Evolutionary conservation across 1,284 basidiomycete genomes (phyloP).

Genomic region (Athelia psychrophila): DNA sequence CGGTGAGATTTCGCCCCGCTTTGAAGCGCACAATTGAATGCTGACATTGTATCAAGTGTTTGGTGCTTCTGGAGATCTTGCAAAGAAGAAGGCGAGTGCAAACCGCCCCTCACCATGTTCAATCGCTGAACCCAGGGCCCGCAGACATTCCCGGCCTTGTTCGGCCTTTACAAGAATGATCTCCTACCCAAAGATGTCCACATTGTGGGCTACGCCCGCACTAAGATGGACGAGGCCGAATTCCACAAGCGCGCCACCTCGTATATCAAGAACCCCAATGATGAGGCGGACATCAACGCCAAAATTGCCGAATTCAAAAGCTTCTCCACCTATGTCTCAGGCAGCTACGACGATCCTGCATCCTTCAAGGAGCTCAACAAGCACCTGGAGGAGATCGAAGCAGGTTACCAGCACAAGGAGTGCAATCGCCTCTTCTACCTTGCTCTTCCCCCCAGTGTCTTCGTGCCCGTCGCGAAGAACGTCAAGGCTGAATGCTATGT

Average conservation of each 20-base stretch:
- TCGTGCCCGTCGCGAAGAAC: constrained; percentile 83
- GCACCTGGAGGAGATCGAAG: constrained; percentile 78
- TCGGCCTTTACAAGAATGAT: constrained; percentile 79
- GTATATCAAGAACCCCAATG: constrained; percentile 79
- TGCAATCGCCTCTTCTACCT: constrained; percentile 89
- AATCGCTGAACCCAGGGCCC: constrained; percentile 8
- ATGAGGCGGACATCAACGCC: constrained; percentile 52
- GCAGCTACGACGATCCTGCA: constrained; percentile 82
- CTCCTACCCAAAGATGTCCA: constrained; percentile 82
- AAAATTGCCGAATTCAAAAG: constrained; percentile 82
- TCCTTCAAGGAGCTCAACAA: constrained; percentile 78
- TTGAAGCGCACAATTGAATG: constrained; percentile 13
- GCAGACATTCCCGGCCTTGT: constrained; percentile 92
- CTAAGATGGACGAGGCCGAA: constrained; percentile 88
- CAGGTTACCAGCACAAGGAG: constrained; percentile 58
- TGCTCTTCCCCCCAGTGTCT: constrained; percentile 92
- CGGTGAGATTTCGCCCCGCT: constrained; percentile 45
- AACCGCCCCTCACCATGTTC: neutral
- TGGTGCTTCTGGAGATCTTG: constrained; percentile 96
- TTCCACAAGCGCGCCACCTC: constrained; percentile 82
- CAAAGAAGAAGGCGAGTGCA: constrained; percentile 90
- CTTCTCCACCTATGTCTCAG: constrained; percentile 78
- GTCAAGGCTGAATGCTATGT: constrained; percentile 82
- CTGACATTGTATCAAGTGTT: constrained; percentile 57
- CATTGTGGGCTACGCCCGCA: constrained; percentile 94